A percentile compares a stretch with the other conserved stretches of the same genome.
Evolutionary conservation across 2,329 filamentous ascomycete genomes (phyloP).

Genomic region (Pyricularia sp.): DNA sequence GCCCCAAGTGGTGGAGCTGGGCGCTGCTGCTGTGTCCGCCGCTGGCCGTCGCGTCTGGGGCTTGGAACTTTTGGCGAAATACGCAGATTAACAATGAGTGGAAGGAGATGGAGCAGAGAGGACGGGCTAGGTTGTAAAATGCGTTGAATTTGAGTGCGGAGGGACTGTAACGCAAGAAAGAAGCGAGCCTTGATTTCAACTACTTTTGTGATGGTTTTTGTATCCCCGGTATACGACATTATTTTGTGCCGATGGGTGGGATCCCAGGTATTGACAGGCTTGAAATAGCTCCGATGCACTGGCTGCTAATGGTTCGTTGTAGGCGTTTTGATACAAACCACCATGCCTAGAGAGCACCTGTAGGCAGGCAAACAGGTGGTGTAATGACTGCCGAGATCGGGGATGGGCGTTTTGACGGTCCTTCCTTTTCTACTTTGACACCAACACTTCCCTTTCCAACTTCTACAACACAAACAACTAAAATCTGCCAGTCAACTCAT

Average conservation of each 20-base stretch:
- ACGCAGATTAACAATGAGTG: constrained; percentile 56
- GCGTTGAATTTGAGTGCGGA: background rate
- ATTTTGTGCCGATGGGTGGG: background rate
- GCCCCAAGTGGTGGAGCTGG: constrained; percentile 78
- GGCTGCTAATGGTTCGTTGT: background rate
- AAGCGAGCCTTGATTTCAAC: background rate
- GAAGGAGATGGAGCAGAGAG: constrained; percentile 43
- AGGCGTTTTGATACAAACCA: background rate
- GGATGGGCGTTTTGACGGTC: background rate
- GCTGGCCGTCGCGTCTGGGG: constrained; percentile 52
- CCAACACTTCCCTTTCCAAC: background rate
- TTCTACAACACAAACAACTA: background rate
- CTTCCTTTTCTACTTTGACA: background rate
- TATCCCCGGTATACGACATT: too few relatives aligned
- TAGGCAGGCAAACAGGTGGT: background rate
- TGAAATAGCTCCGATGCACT: background rate
- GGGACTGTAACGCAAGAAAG: background rate
- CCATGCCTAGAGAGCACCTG: background rate
- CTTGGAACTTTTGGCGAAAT: constrained; percentile 64
- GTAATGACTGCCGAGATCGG: background rate
- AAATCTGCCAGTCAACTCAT: background rate
- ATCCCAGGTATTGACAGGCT: background rate
- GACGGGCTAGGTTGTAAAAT: constrained; percentile 27
- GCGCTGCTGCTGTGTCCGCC: constrained; percentile 55
- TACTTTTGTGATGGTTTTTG: background rate